Evolutionary conservation across 768 basidiomycete species (phyloP).

Genomic region (Suillus subalutaceus): DNA sequence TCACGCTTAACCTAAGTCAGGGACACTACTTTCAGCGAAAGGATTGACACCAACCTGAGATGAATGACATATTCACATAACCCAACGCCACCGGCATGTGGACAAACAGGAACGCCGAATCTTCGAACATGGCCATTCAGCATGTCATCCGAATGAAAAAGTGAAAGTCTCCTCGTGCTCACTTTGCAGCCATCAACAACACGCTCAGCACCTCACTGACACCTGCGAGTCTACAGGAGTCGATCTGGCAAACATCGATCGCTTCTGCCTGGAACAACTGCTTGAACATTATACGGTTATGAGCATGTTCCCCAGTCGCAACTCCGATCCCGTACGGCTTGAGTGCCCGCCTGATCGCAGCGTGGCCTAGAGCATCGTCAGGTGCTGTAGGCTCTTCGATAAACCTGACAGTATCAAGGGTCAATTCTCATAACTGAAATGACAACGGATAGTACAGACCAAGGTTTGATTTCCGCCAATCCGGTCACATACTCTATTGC

Average conservation of each 20-base stretch:
- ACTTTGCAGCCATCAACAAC: conserved; percentile 89
- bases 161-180: conserved; percentile 23
- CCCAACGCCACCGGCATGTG: conserved; percentile 94
- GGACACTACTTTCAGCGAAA: conserved; percentile 7
- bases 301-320: conserved; percentile 93
- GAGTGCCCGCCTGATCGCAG: conserved; percentile 75
- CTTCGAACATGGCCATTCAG: conserved; percentile 28
- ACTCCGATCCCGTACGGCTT: conserved; percentile 84
- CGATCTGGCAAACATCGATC: conserved; percentile 95
- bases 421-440: not conserved
- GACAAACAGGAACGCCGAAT: conserved; percentile 85
- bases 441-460: conserved; percentile 47
- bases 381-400: conserved; percentile 95
- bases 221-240: conserved; percentile 91
- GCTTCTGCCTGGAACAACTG: conserved; percentile 89
- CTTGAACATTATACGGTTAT: conserved; percentile 96
- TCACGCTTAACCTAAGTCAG: conserved; percentile 53
- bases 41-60: conserved; percentile 50
- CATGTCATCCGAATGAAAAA: conserved; percentile 7
- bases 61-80: conserved; percentile 93
- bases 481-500: conserved; percentile 90
- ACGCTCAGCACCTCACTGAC: conserved; percentile 93
- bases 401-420: conserved; percentile 53
- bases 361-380: conserved; percentile 88
- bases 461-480: conserved; percentile 81